Evolutionary conservation across 306 rosid species (phyloP), one percentile per base, ranked within the genome.

Genomic region (Trichosanthes truncata): DNA sequence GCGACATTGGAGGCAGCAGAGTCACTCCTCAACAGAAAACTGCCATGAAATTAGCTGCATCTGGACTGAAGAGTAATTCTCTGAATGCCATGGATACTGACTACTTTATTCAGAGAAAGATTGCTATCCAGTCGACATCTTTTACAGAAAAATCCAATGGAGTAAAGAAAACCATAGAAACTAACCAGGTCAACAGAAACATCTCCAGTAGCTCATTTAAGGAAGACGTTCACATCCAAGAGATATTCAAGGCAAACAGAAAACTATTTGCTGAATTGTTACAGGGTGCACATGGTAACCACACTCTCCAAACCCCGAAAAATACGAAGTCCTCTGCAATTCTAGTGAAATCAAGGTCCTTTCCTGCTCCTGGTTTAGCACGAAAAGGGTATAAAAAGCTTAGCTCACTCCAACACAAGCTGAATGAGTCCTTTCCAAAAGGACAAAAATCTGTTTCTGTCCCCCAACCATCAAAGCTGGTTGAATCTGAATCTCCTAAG

Each of bases 311-410:
- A 5, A 76, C 82, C 45, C 80, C 67, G 56, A 77, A 82, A 81
- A 89, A 82, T 66, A 86, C 88, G 25, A 83, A 69, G 62, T 82
- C 73, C 65, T 76, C 78, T 56, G 86, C 82, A 29, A 83, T 87
- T 74, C 83, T 95, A 82, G 87, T 84, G 52, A 95, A 92, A 80
- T 91, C 96, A 25, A 88, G 88, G 52, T 89, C 98, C 61, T 92
- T 89, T 88, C 98, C 98, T 51, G 59, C 84, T 57, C 61, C 90
- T 51, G 69, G 59, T 79, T 69, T 90, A 62, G 82, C 89, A 31
- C 59, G 76, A 52, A 60, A 43, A 43, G 86, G 74, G 68, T 48
- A 76, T 72, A 56, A 80, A 46, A 82, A 82, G 80, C 79, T 89
- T 59, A 82, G 91, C 75, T 83, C 94, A 79, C 85, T 90, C 81